Evolutionary conservation across 352 stramenopile genomes (phyloP).

Genomic region (Pythium periplocum): DNA sequence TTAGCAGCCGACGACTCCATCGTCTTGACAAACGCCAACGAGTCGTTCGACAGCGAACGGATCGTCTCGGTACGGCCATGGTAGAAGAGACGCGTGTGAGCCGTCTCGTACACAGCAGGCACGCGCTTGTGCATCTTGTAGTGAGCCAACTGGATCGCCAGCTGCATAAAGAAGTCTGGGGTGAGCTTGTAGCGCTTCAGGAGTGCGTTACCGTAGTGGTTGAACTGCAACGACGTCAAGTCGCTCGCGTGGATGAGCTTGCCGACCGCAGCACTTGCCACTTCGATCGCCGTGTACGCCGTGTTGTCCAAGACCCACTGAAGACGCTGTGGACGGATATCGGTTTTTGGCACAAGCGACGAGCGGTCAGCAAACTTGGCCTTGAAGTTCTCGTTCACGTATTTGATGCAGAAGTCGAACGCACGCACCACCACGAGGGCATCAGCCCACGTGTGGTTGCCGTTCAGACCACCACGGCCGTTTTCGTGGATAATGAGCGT

Average conservation of each 20-base stretch:
- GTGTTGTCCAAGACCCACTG: constrained; percentile 83
- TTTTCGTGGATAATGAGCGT: constrained; percentile 96
- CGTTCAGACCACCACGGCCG: constrained; percentile 91
- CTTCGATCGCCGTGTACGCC: constrained; percentile 77
- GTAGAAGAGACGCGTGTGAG: constrained; percentile 95
- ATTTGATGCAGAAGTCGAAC: constrained; percentile 93
- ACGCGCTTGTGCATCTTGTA: constrained; percentile 94
- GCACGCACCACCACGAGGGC: constrained; percentile 93
- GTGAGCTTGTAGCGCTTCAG: constrained; percentile 94
- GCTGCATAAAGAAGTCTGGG: constrained; percentile 97
- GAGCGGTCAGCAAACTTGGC: constrained; percentile 70
- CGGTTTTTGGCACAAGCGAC: constrained; percentile 53
- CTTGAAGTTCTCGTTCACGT: constrained; percentile 90
- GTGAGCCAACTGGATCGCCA: constrained; percentile 95
- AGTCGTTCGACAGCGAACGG: constrained; percentile 85
- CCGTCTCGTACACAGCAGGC: constrained; percentile 96
- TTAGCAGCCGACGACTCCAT: constrained; percentile 62
- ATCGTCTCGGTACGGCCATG: constrained; percentile 95
- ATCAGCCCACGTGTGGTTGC: constrained; percentile 98
- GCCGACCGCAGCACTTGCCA: constrained; percentile 84
- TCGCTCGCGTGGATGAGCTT: constrained; percentile 91
- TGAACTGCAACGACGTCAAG: constrained; percentile 87
- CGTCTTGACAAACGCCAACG: constrained; percentile 87
- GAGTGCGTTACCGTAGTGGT: constrained; percentile 89
- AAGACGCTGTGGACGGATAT: constrained; percentile 67